A percentile compares a stretch with the other conserved stretches of the same genome.
Evolutionary conservation across 352 stramenopile species (phyloP).

Genomic region (Thraustotheca clavata): DNA sequence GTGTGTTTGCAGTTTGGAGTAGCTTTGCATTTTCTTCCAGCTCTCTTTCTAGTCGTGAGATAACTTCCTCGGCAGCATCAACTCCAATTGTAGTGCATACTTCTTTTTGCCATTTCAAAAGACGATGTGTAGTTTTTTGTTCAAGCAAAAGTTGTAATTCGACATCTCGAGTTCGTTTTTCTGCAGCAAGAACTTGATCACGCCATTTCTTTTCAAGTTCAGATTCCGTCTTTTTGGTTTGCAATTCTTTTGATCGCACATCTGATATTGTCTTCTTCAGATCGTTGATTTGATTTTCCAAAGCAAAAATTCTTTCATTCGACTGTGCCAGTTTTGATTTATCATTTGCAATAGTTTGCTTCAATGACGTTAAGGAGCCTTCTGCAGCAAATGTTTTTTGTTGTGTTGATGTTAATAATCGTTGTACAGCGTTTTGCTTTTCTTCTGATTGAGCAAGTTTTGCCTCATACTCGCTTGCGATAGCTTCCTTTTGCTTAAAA

Average conservation of each 20-base stretch:
- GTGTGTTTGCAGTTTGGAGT: constrained; percentile 2
- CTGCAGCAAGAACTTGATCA: constrained; percentile 7
- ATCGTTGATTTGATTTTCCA: no score
- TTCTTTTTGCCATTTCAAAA: neutral
- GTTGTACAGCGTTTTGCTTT: no score
- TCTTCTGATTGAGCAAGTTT: no score
- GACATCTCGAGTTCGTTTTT: neutral
- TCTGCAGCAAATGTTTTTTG: no score
- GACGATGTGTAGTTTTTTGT: neutral
- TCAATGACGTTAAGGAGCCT: no score
- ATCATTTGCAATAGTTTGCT: no score
- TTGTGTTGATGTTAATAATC: no score
- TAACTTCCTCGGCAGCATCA: neutral
- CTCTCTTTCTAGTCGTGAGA: neutral
- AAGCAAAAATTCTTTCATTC: no score
- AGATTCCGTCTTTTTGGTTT: neutral
- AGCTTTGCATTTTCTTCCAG: neutral
- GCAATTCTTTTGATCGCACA: neutral
- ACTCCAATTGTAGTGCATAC: neutral
- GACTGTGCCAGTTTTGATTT: no score
- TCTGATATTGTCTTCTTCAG: constrained; percentile 3
- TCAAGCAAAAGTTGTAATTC: neutral
- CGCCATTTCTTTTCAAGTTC: constrained; percentile 18
- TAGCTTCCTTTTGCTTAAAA: no score
- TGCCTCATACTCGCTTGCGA: no score